Conservation (phyloP, 192 early-diverging fungal species). For the Geranomyces michiganensis region DNA sequence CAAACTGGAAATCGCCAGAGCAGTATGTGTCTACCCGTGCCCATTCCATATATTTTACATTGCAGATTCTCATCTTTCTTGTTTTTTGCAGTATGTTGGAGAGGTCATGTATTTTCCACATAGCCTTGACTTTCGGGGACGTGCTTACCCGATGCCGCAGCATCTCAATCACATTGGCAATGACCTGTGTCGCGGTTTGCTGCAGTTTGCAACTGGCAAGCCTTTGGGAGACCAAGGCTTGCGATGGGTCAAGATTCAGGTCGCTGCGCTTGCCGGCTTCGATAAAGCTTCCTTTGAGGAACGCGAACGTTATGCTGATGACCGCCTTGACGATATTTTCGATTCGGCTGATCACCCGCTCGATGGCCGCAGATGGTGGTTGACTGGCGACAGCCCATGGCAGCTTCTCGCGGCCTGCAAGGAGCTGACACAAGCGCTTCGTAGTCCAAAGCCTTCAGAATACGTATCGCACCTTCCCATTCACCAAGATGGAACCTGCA, state of each 20-base stretch:
- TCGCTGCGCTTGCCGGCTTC: conserved; percentile 87
- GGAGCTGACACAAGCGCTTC: conserved; percentile 75
- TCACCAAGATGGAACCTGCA: conserved; percentile 98
- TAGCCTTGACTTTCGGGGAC: conserved; percentile 95
- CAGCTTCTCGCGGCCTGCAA: conserved; percentile 90
- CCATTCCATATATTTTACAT: no score
- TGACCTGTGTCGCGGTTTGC: conserved; percentile 91
- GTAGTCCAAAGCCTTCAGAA: conserved; percentile 69
- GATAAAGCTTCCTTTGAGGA: conserved; percentile 91
- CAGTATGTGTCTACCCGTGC: conserved; percentile 53
- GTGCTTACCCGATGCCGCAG: conserved; percentile 95
- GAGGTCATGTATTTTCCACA: conserved; percentile 95
- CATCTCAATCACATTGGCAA: conserved; percentile 96
- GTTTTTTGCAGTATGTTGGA: conserved; percentile 68
- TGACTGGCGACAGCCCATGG: conserved; percentile 88
- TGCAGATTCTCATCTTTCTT: conserved; percentile 1
- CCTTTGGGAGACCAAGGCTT: conserved; percentile 79
- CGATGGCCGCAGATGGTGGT: conserved; percentile 82
- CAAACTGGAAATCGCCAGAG: conserved; percentile 91
- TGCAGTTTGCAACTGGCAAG: conserved; percentile 81
- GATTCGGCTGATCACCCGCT: conserved; percentile 31
- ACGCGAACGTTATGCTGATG: conserved; percentile 72
- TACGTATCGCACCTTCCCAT: conserved; percentile 80
- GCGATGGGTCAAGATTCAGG: conserved; percentile 93
- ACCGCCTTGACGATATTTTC: conserved; percentile 75